Percentiles rank a stretch among this genome's conserved stretches.
phyloP scores from a whole-genome alignment of 257 asterid species.

The Jacaranda mimosifolia region DNA sequence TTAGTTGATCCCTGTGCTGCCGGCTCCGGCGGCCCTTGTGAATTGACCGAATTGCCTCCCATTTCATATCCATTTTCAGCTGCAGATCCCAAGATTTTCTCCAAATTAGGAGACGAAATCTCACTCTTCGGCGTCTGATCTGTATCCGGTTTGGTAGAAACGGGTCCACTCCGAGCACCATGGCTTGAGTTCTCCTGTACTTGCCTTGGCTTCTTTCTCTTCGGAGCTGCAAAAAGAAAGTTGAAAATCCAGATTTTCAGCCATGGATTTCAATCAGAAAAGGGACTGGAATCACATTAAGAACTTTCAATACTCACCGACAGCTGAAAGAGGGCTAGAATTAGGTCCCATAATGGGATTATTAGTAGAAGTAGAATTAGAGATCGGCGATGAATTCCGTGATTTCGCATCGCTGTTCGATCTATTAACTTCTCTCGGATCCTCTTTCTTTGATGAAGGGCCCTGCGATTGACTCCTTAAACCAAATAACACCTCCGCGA shows the following conservation, averaged over 20 bases:
- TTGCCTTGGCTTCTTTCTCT: constrained; percentile 87
- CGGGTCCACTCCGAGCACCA: constrained; percentile 59
- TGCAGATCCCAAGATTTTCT: constrained; percentile 55
- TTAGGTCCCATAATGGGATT: constrained; percentile 48
- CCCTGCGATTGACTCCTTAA: constrained; percentile 83
- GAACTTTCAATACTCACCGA: constrained; percentile 59
- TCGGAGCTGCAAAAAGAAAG: constrained; percentile 65
- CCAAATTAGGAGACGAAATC: constrained; percentile 56
- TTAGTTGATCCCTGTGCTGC: constrained; percentile 36
- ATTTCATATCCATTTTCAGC: constrained; percentile 57
- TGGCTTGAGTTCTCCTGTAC: constrained; percentile 59
- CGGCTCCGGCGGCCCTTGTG: constrained; percentile 45
- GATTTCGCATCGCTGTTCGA: constrained; percentile 61
- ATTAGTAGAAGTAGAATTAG: constrained; percentile 56
- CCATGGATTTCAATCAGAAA: background rate
- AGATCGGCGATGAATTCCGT: constrained; percentile 69
- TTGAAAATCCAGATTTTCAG: background rate
- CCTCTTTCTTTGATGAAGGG: constrained; percentile 77
- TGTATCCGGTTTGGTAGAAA: constrained; percentile 53
- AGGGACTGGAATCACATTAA: background rate
- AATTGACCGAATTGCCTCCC: constrained; percentile 49
- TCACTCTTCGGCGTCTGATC: constrained; percentile 70
- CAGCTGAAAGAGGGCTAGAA: constrained; percentile 66
- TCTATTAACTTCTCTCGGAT: constrained; percentile 70
- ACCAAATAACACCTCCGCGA: constrained; percentile 90